Evolutionary conservation across 768 basidiomycete genomes (phyloP), one percentile per base, ranked within the genome.

Genomic region (Boletus subparvulus): DNA sequence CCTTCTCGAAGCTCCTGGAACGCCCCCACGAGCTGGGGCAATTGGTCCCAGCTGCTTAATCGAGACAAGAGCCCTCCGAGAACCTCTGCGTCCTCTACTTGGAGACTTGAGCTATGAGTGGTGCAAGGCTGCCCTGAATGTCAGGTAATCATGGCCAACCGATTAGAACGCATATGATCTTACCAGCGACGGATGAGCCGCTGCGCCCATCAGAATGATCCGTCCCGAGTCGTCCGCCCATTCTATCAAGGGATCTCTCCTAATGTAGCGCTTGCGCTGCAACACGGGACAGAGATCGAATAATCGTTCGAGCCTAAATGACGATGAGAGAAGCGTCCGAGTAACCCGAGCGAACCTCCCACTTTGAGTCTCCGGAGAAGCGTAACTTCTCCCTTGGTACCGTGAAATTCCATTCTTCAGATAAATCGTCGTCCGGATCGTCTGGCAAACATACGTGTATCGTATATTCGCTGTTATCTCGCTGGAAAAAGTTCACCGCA

Each of bases 1-100:
- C 73, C 65, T 63, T 80, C 75, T 43, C 83, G 76, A 54, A 84
- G 73, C 47, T 85, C 83, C 63, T 84, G 80, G 67, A 81, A 83
- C 9, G 80, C 84, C 33, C 70, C 73, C 47, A 84, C 67, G 47
- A 85, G 67, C 35, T 75, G 74, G 2, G 78, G 71, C 2, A 85
- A 65, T 54, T 85, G 79, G 5, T 73, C 72, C 58, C 68, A 68
- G 53, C 68, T 64, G 40, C 74, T 73, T 11, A 86, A 72, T 40
- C 77, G 76, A 28, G 79, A 76, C 36, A 70, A 48, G 44, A 70
- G 67, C 35, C 59, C 66, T 3, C 62, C 67, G 13, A 70, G 59
- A 10, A 67, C 67, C 52, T 70, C 69, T 14, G 65, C 69, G 32
- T 70, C 69, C 50, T 70, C 69, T 30, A 70, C 53, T 14, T 61